Evolutionary conservation across 1,284 basidiomycete species (phyloP).

Genomic region (Lignosus rhinocerotis): DNA sequence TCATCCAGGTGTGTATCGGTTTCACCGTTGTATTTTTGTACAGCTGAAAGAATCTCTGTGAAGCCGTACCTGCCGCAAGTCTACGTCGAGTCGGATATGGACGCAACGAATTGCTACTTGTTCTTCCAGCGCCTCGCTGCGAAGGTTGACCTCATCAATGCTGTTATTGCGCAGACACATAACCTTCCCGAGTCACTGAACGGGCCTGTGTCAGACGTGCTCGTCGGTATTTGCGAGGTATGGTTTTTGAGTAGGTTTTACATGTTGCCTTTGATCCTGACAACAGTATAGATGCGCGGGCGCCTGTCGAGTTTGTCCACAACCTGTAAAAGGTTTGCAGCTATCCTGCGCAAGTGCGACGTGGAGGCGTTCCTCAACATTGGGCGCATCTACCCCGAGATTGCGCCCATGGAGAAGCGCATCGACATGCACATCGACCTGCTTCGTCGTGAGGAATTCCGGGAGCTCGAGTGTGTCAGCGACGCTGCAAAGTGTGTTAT

Average conservation of each 20-base stretch:
- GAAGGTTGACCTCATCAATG: conserved; percentile 86
- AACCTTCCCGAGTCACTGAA: conserved; percentile 82
- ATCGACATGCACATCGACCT: conserved; percentile 90
- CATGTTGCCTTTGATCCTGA: background rate
- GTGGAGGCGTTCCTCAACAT: conserved; percentile 82
- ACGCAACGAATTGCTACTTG: conserved; percentile 84
- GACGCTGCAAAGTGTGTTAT: conserved; percentile 79
- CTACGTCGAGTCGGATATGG: conserved; percentile 76
- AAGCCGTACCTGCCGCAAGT: conserved; percentile 25
- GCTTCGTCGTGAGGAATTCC: conserved; percentile 85
- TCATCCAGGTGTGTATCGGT: conserved; percentile 54
- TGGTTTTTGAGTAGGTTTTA: conserved; percentile 19
- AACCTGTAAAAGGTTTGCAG: conserved; percentile 85
- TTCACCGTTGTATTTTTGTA: background rate
- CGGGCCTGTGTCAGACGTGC: conserved; percentile 73
- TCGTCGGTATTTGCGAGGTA: conserved; percentile 91
- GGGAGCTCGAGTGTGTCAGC: conserved; percentile 88
- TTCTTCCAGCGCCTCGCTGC: conserved; percentile 87
- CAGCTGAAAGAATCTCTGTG: background rate
- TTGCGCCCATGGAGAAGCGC: conserved; percentile 86
- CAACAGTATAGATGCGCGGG: conserved; percentile 64
- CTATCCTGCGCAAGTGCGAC: conserved; percentile 76
- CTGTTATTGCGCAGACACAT: conserved; percentile 78
- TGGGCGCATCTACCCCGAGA: conserved; percentile 83
- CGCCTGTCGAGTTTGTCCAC: conserved; percentile 78